Base-by-base conservation (phyloP, 108 stramenopile species). In the Craspedostauros australis region DNA sequence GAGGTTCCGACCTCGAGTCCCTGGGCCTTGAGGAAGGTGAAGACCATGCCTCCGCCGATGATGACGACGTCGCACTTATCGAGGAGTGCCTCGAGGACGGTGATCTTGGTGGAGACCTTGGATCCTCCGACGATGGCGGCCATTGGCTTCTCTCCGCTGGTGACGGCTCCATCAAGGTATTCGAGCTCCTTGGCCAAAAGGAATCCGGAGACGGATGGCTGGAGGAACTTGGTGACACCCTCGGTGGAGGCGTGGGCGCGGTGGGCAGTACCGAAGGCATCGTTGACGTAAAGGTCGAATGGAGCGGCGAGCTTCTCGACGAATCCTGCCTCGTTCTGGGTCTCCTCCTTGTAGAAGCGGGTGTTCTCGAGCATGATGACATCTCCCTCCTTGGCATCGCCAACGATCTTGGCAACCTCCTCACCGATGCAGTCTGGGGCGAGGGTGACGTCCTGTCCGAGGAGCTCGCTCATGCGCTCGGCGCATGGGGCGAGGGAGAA, bases 261-360 rank as follows among this genome's bases (percentile, higher is more conserved):
- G 83, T 99, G 99, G 66, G 99, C 99, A 41, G 99, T 99, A 46
- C 99, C 99, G 72, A 99, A 99, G 45, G 99, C 99, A 68, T 99
- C 99, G 79, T 99, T 99, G 56, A 99, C 98, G 78, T 75, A 93
- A 46, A 91, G 39, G 77, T 98, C 86, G 77, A 87, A 88, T 46
- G 87, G 84, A 73, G 86, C 72, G 51, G 93, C 90, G 54, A 95
- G 83, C 79, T 91, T 93, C 79, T 92, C 82, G 32, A 86, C 91
- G 71, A 91, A 90, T 46, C 46, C 87, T 25, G 87, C 61, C 52
- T 96, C 93, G 84, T 94, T 89, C 92, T 95, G 91, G 55, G 70
- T 72, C 66, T 96, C 96, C 72, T 93, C 93, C 76, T 87, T 90
- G 95, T 99, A 96, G 89, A 98, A 99, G 39, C 99, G 96, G 31